Evolutionary conservation across 106 monocot species (phyloP).

Genomic region (Allium cepa): DNA sequence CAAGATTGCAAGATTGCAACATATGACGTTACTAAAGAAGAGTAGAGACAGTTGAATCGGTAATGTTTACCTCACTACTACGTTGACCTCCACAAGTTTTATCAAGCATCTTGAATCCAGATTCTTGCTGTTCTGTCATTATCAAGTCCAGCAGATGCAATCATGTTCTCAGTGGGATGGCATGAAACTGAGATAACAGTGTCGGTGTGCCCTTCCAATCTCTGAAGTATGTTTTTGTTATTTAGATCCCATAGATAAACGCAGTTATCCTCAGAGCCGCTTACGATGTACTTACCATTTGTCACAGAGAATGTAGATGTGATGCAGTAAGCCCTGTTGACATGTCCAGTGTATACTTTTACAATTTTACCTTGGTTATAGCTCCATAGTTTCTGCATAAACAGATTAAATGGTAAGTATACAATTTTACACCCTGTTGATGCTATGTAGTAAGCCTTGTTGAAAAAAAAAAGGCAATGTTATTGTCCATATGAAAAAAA

Average conservation of each 20-base stretch:
- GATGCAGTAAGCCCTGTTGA: constrained; percentile 67
- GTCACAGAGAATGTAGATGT: constrained; percentile 86
- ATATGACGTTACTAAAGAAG: too few relatives aligned
- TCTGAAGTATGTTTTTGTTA: constrained; percentile 81
- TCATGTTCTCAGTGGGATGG: constrained; percentile 70
- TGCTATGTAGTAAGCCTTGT: too few relatives aligned
- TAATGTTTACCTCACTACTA: too few relatives aligned
- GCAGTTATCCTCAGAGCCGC: constrained; percentile 86
- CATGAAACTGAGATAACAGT: constrained; percentile 88
- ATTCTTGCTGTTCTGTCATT: constrained; percentile 70
- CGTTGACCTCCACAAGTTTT: background rate
- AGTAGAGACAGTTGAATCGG: too few relatives aligned
- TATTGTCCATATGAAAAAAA: too few relatives aligned
- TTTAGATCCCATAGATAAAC: constrained; percentile 94
- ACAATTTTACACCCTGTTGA: too few relatives aligned
- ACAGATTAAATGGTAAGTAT: background rate
- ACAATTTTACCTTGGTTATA: constrained; percentile 63
- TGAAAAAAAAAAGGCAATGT: too few relatives aligned
- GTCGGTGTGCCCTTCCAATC: constrained; percentile 81
- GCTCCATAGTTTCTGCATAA: constrained; percentile 79
- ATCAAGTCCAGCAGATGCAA: constrained; percentile 80
- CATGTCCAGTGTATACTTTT: constrained; percentile 82
- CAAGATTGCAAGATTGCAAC: too few relatives aligned
- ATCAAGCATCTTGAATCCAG: constrained; percentile 63
- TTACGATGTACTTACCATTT: constrained; percentile 86